Percentiles rank a stretch among this genome's conserved stretches.
phyloP scores from a whole-genome alignment of 148 eudicot genomes.

The Vaccinium corymbosum region DNA sequence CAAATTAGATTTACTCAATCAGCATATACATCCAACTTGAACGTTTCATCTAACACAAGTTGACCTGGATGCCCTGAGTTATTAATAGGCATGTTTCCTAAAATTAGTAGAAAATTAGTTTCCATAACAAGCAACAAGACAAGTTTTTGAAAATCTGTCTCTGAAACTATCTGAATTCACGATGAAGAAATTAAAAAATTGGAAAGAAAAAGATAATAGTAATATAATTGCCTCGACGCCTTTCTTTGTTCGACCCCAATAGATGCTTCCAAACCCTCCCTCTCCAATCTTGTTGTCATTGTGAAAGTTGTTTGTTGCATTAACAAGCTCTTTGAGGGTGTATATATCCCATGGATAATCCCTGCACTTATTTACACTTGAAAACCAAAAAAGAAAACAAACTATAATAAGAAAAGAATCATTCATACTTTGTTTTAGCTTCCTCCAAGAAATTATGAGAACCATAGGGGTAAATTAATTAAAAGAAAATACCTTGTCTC shows the following conservation, averaged over 20 bases:
- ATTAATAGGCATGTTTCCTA: not conserved
- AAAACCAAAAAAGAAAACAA: not conserved
- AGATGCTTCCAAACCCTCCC: conserved; percentile 51
- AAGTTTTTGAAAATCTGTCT: too few species aligned
- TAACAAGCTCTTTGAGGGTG: conserved; percentile 42
- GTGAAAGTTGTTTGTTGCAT: conserved; percentile 44
- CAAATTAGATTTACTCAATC: not conserved
- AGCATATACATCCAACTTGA: not conserved
- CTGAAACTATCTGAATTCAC: too few species aligned
- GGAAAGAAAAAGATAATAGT: not conserved
- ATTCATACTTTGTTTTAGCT: not conserved
- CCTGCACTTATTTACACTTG: conserved; percentile 19
- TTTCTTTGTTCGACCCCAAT: conserved; percentile 46
- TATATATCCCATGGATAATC: conserved; percentile 48
- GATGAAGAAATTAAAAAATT: not conserved
- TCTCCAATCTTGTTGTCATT: conserved; percentile 41
- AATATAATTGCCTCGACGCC: conserved; percentile 36
- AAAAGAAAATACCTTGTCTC: conserved; percentile 21
- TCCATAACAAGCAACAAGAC: too few species aligned
- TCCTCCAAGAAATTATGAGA: not conserved
- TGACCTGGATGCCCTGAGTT: not conserved
- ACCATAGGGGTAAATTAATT: not conserved
- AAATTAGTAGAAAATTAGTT: too few species aligned
- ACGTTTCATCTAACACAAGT: not conserved
- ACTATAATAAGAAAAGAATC: not conserved